Evolutionary conservation across 2,329 filamentous ascomycete genomes (phyloP), one percentile per base, ranked within the genome.

Genomic region (Didymellaceae sp.): DNA sequence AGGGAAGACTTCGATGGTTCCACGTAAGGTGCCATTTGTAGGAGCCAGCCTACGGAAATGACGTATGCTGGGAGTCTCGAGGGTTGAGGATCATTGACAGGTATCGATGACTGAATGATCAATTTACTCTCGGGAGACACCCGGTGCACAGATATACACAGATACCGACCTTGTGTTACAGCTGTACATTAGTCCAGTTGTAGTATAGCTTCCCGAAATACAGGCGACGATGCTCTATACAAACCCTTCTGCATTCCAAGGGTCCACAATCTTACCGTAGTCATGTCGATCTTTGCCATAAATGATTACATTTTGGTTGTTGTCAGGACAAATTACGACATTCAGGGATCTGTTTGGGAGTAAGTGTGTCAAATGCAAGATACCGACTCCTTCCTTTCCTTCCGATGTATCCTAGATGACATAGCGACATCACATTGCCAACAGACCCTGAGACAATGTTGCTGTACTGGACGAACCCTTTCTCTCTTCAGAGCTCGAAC

Each of bases 331-430:
- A 8, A 22, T 11, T 22, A 52, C 30, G 20, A 43, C 49, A 33
- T 24, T 37, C 16, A 28, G 24, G 31, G 25, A 42, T 18, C 6
- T 26, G 33, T 31, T 18, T 26, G 31, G 42, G 16, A 25, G 24
- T 11, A 37, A 33, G 20, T 13, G 17, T 21, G 22, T 47, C 35
- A 8, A 34, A 52, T 43, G 49, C 43, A 52, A 46, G 49, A 52
- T 34, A 39, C 43, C 49, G 42, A 22, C n/a, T 46, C 32, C 38
- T 31, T 43, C 43, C 42, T 46, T 42, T 42, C 42, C 43, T 47
- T 17, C 49, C 49, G 43, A 32, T n/a, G 49, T 47, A 39, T 33
- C 49, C 43, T 43, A 52, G 43, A 52, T 52, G 43, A 52, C 49
- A 42, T 52, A 46, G 42, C 42, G 32, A 17, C 38, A 52, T 52